Conservation (phyloP, 371 early-diverging fungal genomes). For the Mucor plumbeus region DNA sequence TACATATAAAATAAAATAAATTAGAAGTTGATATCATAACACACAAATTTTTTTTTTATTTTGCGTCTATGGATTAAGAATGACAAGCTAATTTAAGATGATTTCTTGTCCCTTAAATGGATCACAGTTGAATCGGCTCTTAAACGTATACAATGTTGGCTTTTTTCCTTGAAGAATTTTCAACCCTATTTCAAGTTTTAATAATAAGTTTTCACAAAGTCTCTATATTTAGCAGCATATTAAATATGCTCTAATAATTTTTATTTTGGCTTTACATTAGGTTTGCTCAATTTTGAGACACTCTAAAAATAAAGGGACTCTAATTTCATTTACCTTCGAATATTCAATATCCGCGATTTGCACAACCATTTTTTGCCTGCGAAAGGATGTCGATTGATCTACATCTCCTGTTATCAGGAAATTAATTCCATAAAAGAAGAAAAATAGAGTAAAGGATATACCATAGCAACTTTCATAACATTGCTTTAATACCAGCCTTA, state of each 20-base stretch:
- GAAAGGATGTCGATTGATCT: background rate
- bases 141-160: background rate
- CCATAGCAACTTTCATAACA: background rate
- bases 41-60: background rate
- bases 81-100: no score
- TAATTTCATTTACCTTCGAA: no score
- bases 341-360: no score
- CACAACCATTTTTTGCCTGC: background rate
- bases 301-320: no score
- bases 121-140: background rate
- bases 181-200: no score
- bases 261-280: no score
- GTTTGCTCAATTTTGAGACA: no score
- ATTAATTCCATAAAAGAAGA: background rate
- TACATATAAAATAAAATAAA: background rate
- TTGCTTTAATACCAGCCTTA: background rate
- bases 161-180: background rate
- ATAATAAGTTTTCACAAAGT: no score
- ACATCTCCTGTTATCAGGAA: background rate
- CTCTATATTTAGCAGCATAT: no score
- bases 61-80: no score
- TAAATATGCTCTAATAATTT: no score
- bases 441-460: background rate
- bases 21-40: background rate
- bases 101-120: no score